Base-by-base conservation (phyloP, 2,329 filamentous ascomycete genomes). In the Xylaria sp. region DNA sequence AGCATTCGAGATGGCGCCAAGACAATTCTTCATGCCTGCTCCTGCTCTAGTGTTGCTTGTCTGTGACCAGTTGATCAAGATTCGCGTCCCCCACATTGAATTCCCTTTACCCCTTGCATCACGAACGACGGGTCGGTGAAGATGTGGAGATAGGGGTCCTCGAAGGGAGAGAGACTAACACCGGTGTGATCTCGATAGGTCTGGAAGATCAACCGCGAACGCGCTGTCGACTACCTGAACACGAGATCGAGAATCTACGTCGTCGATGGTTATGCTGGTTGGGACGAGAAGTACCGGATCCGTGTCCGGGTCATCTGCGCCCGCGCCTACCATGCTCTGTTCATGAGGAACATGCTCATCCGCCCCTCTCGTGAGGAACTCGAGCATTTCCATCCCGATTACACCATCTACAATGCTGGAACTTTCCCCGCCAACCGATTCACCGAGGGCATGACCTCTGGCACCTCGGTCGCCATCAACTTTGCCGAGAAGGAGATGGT, bases 281-380 rank as follows among this genome's bases (percentile, higher is more conserved):
- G 94, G 94, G 94, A 99, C 71, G 89, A 95, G 82, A 92, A 94
- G 77, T 99, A 99, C 83, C 86, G 92, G 68, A 97, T 99, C 80
- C 90, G 88, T 72, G 94, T 99, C 71, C 92, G 94, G 73, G 93
- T 99, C 66, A 92, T 99, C 74, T 99, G 94, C 80, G 94, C 94
- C 68, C 92, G 94, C 75, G 94, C 94, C 78, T 99, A 99, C 84
- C 94, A 99, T 84, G 94, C 94, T 64, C 86, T 99, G 67, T 99
- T 99, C 87, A 99, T 99, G 94, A 91, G 92, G 75, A 99, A 99
- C 84, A 99, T 99, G 94, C 89, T 99, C 74, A 99, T 99, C 82
- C 90, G 94, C 70, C 94, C 94, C 65, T 82, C 87, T 56, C 85
- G 85, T 65, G 90, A 95, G 79, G 92, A 99, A 82, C 88, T 99